A percentile compares a stretch with the other conserved stretches of the same genome.
phyloP scores from a whole-genome alignment of 116 monocot genomes.

The Thalassia testudinum region DNA sequence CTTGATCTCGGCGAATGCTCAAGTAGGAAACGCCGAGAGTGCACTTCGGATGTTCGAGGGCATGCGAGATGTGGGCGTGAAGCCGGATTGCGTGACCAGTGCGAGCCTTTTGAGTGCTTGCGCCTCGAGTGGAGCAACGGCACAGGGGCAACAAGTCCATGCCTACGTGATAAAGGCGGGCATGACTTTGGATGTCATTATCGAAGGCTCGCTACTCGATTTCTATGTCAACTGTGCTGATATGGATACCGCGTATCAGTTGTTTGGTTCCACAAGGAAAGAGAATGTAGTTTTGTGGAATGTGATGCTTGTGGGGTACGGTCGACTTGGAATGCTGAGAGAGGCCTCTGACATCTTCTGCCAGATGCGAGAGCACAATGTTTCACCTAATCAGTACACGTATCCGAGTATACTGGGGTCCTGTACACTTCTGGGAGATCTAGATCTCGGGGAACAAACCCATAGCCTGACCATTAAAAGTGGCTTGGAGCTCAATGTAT shows the following conservation, averaged over 20 bases:
- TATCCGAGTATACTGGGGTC: slow-evolving; percentile 80
- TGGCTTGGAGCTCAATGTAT: slow-evolving; percentile 46
- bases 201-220: slow-evolving; percentile 79
- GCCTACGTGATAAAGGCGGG: slow-evolving; percentile 54
- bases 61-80: slow-evolving; percentile 41
- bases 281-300: slow-evolving; percentile 87
- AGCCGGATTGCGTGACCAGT: slow-evolving; percentile 58
- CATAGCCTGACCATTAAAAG: slow-evolving; percentile 55
- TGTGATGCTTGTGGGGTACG: slow-evolving; percentile 81
- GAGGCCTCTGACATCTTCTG: slow-evolving; percentile 49
- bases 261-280: slow-evolving; percentile 31
- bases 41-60: slow-evolving; percentile 31
- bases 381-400: slow-evolving; percentile 62
- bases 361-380: slow-evolving; percentile 38
- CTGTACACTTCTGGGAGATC: slow-evolving; percentile 36
- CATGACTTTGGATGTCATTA: slow-evolving; percentile 45
- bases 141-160: slow-evolving; percentile 59
- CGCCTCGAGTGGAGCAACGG: slow-evolving; percentile 32
- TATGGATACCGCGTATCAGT: slow-evolving; percentile 34
- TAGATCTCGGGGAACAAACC: slow-evolving; percentile 61
- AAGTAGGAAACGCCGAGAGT: slow-evolving; percentile 28
- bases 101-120: slow-evolving; percentile 57
- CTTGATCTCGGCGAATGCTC: slow-evolving; percentile 55
- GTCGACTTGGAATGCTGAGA: slow-evolving; percentile 37
- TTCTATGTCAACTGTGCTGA: slow-evolving; percentile 75